A percentile compares a stretch with the other conserved stretches of the same genome.
Evolutionary conservation across 805 yeast genomes (phyloP).

Genomic region (Ogataea neopini): DNA sequence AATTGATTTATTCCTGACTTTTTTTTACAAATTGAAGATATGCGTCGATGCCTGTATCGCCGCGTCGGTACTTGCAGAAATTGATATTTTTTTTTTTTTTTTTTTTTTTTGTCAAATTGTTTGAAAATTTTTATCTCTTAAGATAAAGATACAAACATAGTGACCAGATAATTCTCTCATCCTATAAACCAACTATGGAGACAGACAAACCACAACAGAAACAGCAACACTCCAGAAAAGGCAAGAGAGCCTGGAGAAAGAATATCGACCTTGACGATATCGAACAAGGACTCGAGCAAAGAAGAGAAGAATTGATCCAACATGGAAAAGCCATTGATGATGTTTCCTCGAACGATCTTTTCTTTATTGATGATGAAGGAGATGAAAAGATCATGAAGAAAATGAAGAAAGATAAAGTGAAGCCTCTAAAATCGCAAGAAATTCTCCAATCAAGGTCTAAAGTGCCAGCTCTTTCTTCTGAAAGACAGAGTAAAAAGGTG

Average conservation of each 20-base stretch:
- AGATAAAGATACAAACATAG: not conserved
- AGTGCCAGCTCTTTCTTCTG: constrained; percentile 58
- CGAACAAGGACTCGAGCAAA: constrained; percentile 66
- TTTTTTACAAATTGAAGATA: too few relatives aligned
- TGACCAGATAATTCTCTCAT: not conserved
- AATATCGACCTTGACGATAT: constrained; percentile 85
- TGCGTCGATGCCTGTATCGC: constrained; percentile 1
- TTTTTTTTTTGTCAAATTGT: constrained; percentile 1
- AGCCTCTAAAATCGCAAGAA: constrained; percentile 45
- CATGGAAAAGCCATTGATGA: constrained; percentile 45
- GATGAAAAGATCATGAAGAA: constrained; percentile 45
- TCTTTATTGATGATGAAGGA: constrained; percentile 68
- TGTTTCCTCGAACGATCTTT: constrained; percentile 48
- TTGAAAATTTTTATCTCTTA: constrained; percentile 1
- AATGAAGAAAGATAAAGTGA: constrained; percentile 40
- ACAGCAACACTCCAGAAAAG: constrained; percentile 82
- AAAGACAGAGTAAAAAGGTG: constrained; percentile 42
- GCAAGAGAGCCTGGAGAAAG: constrained; percentile 90
- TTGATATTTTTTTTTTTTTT: constrained; percentile 4
- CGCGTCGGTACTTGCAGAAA: constrained; percentile 2
- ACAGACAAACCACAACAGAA: constrained; percentile 53
- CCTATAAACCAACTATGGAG: not conserved
- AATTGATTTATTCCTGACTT: not conserved
- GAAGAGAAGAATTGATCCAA: constrained; percentile 59
- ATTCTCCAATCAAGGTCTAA: constrained; percentile 79